Percentiles rank a stretch among this genome's conserved stretches.
Evolutionary conservation across 2,329 filamentous ascomycete species (phyloP).

Genomic region (Pseudogymnoascus sp.): DNA sequence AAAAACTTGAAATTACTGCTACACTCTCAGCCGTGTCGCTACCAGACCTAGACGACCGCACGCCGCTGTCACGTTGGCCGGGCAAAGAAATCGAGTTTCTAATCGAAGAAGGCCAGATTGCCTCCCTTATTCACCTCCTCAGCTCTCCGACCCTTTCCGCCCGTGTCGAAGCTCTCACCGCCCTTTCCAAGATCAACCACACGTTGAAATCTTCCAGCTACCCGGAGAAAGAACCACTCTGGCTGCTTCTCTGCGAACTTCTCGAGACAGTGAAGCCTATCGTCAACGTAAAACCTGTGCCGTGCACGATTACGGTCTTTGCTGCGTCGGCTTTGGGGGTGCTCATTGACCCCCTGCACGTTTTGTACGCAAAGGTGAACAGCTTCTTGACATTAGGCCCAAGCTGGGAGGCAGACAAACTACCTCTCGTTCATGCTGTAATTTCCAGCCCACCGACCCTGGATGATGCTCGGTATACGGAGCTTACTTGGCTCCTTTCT

Average conservation of each 20-base stretch:
- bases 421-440: conserved; percentile 62
- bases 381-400: conserved; percentile 73
- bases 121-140: conserved; percentile 66
- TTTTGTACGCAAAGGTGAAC: conserved; percentile 81
- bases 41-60: conserved; percentile 38
- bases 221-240: conserved; percentile 70
- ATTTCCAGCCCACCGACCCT: conserved; percentile 60
- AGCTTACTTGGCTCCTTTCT: conserved; percentile 67
- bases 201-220: conserved; percentile 63
- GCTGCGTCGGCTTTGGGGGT: conserved; percentile 64
- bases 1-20: neutral
- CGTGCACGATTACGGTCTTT: conserved; percentile 71
- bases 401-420: conserved; percentile 65
- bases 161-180: conserved; percentile 68
- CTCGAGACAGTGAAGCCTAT: conserved; percentile 61
- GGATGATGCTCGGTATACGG: conserved; percentile 66
- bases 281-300: conserved; percentile 53
- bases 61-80: conserved; percentile 57
- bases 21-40: neutral
- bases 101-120: conserved; percentile 68
- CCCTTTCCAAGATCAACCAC: conserved; percentile 58
- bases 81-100: conserved; percentile 72
- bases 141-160: conserved; percentile 70
- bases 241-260: conserved; percentile 73
- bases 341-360: conserved; percentile 69